phyloP scores from a whole-genome alignment of 2,329 filamentous ascomycete genomes.

The Talaromyces rugulosus region DNA sequence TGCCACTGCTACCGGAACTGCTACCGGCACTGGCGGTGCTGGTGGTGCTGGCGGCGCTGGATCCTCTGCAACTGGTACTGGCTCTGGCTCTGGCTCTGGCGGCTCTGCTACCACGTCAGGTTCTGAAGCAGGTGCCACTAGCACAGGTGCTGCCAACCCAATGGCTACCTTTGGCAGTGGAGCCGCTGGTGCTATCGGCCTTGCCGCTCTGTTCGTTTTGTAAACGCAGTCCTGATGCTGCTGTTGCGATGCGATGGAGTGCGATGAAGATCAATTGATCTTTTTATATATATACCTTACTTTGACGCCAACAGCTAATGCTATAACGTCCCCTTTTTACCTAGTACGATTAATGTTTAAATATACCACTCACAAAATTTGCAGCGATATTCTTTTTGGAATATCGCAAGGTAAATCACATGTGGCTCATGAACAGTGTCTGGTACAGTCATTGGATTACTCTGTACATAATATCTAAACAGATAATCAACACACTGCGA shows the following conservation, averaged over 20 bases:
- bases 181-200: conserved; percentile 36
- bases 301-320: neutral
- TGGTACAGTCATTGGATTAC: neutral
- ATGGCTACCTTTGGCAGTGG: conserved; percentile 28
- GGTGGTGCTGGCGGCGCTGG: conserved; percentile 1
- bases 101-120: conserved; percentile 14
- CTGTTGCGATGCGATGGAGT: too few species aligned
- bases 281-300: neutral
- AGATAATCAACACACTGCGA: neutral
- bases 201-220: conserved; percentile 39
- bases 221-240: conserved; percentile 19
- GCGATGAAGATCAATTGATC: neutral
- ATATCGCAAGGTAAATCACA: neutral
- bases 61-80: neutral
- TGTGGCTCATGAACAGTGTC: neutral
- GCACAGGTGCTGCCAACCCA: conserved; percentile 22
- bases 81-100: conserved; percentile 14
- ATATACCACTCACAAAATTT: neutral
- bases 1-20: conserved; percentile 14
- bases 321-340: conserved; percentile 4
- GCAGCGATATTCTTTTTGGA: neutral
- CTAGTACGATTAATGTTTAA: conserved; percentile 4
- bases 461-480: conserved; percentile 1
- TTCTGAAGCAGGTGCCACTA: conserved; percentile 17
- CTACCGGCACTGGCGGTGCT: conserved; percentile 4